Evolutionary conservation across 345 rosid species (phyloP), one percentile per base, ranked within the genome.

Genomic region (Angophora floribunda): DNA sequence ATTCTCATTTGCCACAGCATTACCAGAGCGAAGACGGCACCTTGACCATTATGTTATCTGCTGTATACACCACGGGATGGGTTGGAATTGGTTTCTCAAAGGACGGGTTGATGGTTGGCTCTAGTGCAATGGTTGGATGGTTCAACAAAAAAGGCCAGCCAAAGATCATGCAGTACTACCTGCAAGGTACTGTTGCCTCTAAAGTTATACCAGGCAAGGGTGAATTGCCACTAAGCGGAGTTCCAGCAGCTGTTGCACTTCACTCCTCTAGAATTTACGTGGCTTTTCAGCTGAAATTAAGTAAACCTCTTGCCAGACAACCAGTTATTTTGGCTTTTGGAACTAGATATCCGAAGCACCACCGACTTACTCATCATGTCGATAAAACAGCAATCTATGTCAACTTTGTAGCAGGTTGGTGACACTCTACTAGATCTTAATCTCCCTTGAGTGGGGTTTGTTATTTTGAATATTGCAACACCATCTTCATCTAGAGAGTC

Each of bases 41-140:
- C 26, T 90, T 94, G 93, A 97, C 98, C 11, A 94, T 95, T 22
- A 90, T 97, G 87, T 41, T 95, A 63, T 96, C 99, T 4, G 99
- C 96, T 30, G 67, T 93, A n/a, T 97, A 96, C 89, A 96, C 99
- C 3, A 94, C 94, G 17, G 99, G 99, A 19, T 96, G 99, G 99
- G 98, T 96, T 15, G 97, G 99, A 21, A 94, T 97, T 2, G 99
- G 99, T 13, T 97, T 96, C 90, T 97, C 99, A 1, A 95, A 86
- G 90, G 96, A 96, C 51, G 99, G 99, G n/a, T 91, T 90, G 93
- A 97, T 97, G 99, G 92, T 92, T 36, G 99, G 99, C 49, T 96
- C 99, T 4, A 97, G 97, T 86, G 98, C 98, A 13, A 95, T 96
- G 96, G 93, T 95, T 17, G 99, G 99, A 15, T 97, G 98, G 99